phyloP scores from a whole-genome alignment of 2,329 filamentous ascomycete genomes.

The Davidsoniella eucalypti region DNA sequence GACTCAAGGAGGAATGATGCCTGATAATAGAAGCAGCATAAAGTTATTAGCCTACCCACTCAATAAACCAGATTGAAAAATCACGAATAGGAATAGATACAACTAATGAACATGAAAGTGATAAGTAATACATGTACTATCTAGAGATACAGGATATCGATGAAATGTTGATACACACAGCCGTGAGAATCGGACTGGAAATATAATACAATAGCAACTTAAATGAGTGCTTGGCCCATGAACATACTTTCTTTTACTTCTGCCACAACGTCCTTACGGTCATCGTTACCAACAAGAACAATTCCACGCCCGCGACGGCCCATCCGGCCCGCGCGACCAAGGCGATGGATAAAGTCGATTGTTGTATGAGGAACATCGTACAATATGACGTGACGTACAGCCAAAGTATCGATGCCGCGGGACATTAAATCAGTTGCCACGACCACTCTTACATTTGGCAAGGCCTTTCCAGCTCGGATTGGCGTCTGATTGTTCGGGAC shows the following conservation, averaged over 20 bases:
- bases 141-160: too few species aligned
- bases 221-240: conserved; percentile 63
- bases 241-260: conserved; percentile 87
- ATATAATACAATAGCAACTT: conserved; percentile 14
- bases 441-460: conserved; percentile 73
- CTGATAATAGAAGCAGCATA: too few species aligned
- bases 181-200: too few species aligned
- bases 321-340: conserved; percentile 86
- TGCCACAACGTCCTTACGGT: conserved; percentile 75
- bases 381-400: conserved; percentile 78
- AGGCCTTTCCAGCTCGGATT: conserved; percentile 27
- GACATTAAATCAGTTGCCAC: conserved; percentile 90
- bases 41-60: too few species aligned
- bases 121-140: too few species aligned
- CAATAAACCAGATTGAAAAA: too few species aligned
- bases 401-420: conserved; percentile 82
- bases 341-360: conserved; percentile 93
- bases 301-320: conserved; percentile 76
- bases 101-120: too few species aligned
- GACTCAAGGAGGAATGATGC: too few species aligned
- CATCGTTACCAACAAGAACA: conserved; percentile 76
- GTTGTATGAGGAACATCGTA: conserved; percentile 97
- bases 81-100: too few species aligned
- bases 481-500: conserved; percentile 23
- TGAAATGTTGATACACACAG: too few species aligned